Base-by-base conservation (phyloP, 1,139 yeast species). In the Magnusiomyces paraingens region DNA sequence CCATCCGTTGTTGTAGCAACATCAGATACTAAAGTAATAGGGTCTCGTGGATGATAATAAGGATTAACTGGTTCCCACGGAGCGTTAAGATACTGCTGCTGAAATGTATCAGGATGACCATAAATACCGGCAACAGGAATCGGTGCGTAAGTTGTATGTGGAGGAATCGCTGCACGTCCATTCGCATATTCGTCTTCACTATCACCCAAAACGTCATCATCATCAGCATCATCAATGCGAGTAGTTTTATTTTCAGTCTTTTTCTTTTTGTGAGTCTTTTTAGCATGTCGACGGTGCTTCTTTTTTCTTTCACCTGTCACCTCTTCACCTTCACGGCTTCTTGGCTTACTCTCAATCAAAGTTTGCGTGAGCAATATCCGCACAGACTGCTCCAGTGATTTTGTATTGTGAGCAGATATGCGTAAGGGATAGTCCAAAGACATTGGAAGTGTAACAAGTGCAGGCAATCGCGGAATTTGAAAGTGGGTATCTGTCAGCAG, bases 81-180 rank as follows among this genome's bases (percentile, higher is more conserved):
- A n/a, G 57, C 58, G 39, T 63, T 63, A 29, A 60, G 55, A 50
- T 53, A 51, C 47, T 63, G 66, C 21, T 65, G 50, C 43, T 57
- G 58, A 58, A 64, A 64, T 11, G 64, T 61, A 15, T 58, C 64
- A 8, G 68, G 67, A 32, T 60, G 65, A 2, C 68, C 68, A 39
- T 62, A 61, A 4, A 59, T 53, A 2, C 68, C 68, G 1, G 62
- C 57, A 3, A 64, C 53, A 10, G 61, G 52, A 17, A 49, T 45
- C 8, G 68, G 66, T 3, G 42, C 50, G 42, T 60, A 64, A 2
- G 12, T 55, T 11, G 40, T 52, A 52, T 41, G 36, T 18, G 53
- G 14, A 44, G 54, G 47, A 39, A 46, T 10, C 12, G 40, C 40
- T 4, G 40, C 40, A 36, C n/a, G 12, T 6, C 15, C 20, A 20